Base-by-base conservation (phyloP, 202 grass and related monocot species). In the Alloteropsis angusta region DNA sequence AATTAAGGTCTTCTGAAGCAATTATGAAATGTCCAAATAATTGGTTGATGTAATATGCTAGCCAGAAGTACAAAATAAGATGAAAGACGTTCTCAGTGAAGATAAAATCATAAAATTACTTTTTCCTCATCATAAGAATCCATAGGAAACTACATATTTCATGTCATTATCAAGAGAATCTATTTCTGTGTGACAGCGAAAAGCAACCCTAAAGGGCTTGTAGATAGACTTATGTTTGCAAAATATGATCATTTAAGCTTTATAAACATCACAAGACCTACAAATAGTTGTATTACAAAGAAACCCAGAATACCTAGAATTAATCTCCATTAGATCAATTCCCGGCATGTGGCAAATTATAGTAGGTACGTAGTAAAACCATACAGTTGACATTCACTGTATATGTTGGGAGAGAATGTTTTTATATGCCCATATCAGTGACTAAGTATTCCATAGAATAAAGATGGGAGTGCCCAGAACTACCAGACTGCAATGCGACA, bases 241-340 rank as follows among this genome's bases (percentile, higher is more conserved):
- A 71, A 42, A 60, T 36, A 16, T 60, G 25, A 83, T 36, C 34
- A 25, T 62, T 42, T 49, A 35, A 76, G 47, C 57, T 50, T 25
- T 25, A 16, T 47, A 68, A 83, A 83, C 35, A 68, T 43, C 25
- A 35, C 35, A 60, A 82, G 55, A 59, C 53, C 53, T 76, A 32
- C 16, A 10, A 62, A 53, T 74, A 61, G 30, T 57, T 52, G 52
- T 76, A 76, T 57, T 73, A 26, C 41, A 21, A 42, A 59, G 37
- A 59, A 79, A 42, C 22, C 67, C 44, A 52, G 5, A 60, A 45
- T 30, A 61, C 1, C 41, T 38, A 57, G 7, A 85, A 47, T 15
- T 69, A 16, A 80, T 22, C 43, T 19, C n/a, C 4, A 45, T 60
- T 32, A 2, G 14, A 86, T 35, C 2, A 50, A 65, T 75, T 75